Evolutionary conservation across 345 rosid species (phyloP).

Genomic region (Brassica rapa): DNA sequence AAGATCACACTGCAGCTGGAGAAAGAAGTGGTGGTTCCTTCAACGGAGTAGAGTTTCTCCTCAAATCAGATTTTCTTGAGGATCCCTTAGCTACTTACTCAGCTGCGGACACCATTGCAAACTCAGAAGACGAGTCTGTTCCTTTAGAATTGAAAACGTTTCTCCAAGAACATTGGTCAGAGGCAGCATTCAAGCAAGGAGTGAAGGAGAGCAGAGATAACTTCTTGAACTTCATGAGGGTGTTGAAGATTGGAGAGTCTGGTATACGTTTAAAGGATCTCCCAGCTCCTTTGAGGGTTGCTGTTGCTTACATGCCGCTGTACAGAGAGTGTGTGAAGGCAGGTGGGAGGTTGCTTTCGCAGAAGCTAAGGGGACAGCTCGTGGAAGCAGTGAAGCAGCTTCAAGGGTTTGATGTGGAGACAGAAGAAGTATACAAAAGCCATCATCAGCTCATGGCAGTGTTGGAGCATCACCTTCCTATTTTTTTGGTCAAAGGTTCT

Average conservation of each 20-base stretch:
- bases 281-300: constrained; percentile 78
- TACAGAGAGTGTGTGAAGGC: constrained; percentile 69
- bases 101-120: constrained; percentile 85
- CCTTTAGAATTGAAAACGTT: constrained; percentile 69
- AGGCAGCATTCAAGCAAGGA: constrained; percentile 79
- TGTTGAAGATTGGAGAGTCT: constrained; percentile 76
- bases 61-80: constrained; percentile 75
- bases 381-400: constrained; percentile 76
- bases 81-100: constrained; percentile 83
- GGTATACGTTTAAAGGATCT: constrained; percentile 69
- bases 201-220: constrained; percentile 66
- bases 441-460: constrained; percentile 59
- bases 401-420: constrained; percentile 56
- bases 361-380: constrained; percentile 81
- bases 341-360: constrained; percentile 65
- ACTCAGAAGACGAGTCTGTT: constrained; percentile 75
- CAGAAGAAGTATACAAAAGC: constrained; percentile 48
- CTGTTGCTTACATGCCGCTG: constrained; percentile 74
- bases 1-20: constrained; percentile 61
- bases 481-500: constrained; percentile 51
- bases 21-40: constrained; percentile 90
- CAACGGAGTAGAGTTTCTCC: constrained; percentile 89
- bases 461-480: constrained; percentile 84
- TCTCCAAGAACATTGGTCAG: constrained; percentile 89
- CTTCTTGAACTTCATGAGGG: constrained; percentile 66